Conservation (phyloP, 805 yeast species). For the Metschnikowia cubensis region DNA sequence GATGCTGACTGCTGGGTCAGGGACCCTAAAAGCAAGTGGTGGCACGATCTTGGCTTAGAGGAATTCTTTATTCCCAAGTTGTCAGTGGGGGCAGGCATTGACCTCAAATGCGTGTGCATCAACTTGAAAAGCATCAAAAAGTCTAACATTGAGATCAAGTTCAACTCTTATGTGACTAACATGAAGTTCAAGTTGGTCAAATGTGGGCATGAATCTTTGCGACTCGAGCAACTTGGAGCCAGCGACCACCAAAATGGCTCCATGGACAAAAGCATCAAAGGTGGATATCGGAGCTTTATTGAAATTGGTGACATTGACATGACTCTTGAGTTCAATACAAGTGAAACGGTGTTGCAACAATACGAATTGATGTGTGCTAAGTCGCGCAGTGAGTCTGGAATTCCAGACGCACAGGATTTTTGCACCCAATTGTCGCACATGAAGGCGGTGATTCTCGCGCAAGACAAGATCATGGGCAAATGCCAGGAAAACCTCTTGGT, state of each 20-base stretch:
- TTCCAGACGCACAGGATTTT: neutral
- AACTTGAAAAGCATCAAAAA: neutral
- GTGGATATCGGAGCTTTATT: neutral
- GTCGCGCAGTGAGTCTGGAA: neutral
- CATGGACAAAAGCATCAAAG: neutral
- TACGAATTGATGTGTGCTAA: neutral
- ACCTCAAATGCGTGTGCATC: neutral
- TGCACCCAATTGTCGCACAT: slow-evolving; percentile 2
- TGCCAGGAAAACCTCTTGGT: neutral
- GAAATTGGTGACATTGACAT: slow-evolving; percentile 1
- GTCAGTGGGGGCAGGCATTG: neutral
- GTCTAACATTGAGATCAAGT: neutral
- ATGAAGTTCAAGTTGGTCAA: neutral
- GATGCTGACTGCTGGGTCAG: slow-evolving; percentile 1
- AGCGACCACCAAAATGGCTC: neutral
- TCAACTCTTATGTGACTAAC: neutral
- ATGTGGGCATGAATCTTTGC: neutral
- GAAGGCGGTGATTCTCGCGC: slow-evolving; percentile 1
- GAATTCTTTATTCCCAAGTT: neutral
- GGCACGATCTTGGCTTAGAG: slow-evolving; percentile 3
- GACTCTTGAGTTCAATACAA: neutral
- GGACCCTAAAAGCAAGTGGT: neutral
- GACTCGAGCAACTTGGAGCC: neutral
- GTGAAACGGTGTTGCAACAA: neutral
- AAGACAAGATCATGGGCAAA: slow-evolving; percentile 1